Evolutionary conservation across 306 rosid species (phyloP), one percentile per base, ranked within the genome.

Genomic region (Luffa aegyptiaca): DNA sequence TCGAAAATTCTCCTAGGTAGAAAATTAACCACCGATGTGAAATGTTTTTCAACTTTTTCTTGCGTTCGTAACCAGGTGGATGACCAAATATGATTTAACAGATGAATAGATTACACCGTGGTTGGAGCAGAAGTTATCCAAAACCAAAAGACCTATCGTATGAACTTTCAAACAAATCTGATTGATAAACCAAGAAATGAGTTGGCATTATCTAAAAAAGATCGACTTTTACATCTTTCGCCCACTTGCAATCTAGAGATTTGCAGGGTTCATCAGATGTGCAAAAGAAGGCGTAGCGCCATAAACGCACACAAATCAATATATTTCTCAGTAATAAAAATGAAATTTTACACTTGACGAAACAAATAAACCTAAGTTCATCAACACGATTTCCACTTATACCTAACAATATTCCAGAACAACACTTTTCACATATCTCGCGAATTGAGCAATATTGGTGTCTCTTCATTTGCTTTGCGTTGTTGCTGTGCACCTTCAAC

Each of bases 301-400:
- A 61, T 59, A 42, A 58, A 77, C 10, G 71, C 36, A 41, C 80
- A 57, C 55, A 61, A 26, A 58, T 57, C 21, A 13, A 61, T 59
- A 57, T 59, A 57, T 42, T 86, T 53, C 33, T 66, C 79, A 83
- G 89, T 80, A 84, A 80, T 84, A 86, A 78, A 82, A 88, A 85
- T 79, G 82, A 72, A 85, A 82, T 86, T 84, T 86, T 92, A 83
- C 91, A 90, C 80, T 88, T 84, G 81, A 85, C 88, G 79, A 78
- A 84, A 88, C 84, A 90, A 87, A 82, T 82, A 78, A 78, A 77
- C 81, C 81, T 13, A 75, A 62, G 89, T 82, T 83, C 79, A 84
- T 74, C 42, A 41, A 58, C 70, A 61, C 10, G 41, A 77, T 61
- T 85, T 80, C 79, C 84, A 83, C 87, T 86, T 78, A 75, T 69